Base-by-base conservation (phyloP, 1,284 basidiomycete genomes). In the Schizophyllum commune region DNA sequence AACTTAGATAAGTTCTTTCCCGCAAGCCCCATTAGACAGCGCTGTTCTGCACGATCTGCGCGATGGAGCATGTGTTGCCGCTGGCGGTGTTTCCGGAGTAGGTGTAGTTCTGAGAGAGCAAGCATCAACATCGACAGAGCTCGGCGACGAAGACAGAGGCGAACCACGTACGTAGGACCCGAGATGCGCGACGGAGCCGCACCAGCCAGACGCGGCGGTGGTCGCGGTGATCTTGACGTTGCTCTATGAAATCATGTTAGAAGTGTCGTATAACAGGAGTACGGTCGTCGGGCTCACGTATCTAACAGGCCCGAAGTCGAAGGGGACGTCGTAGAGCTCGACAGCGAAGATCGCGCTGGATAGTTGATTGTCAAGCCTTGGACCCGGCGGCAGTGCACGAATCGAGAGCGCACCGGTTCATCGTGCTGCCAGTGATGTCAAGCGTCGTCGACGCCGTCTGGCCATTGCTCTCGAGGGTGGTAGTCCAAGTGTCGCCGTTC, bases 321-420 rank as follows among this genome's bases (percentile, higher is more conserved):
- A 71, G 19, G 69, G 63, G 32, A 71, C 67, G 55, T 65, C 63
- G 54, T 67, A 69, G 3, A 70, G 59, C 68, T 70, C 69, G 56
- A 65, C 69, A 47, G 70, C 69, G 56, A 63, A 63, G 22, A 58
- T 63, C 22, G 60, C 61, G 52, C 61, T 65, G 39, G 19, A n/a
- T 57, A 57, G 52, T 13, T 7, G 34, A 54, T 6, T 6, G 21
- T 7, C 52, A 19, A 54, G 52, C n/a, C n/a, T n/a, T n/a, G n/a
- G n/a, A n/a, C n/a, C n/a, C n/a, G n/a, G n/a, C n/a, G n/a, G n/a
- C n/a, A n/a, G n/a, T n/a, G n/a, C n/a, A n/a, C n/a, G n/a, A n/a
- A n/a, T n/a, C n/a, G n/a, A n/a, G n/a, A n/a, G n/a, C 64, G 32
- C 51, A 68, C 67, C 71, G 66, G 57, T 73, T 71, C 69, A 73